A percentile compares a stretch with the other conserved stretches of the same genome.
Conservation (phyloP, 495 filamentous ascomycete species). For the Rhizodiscina lignyota region DNA sequence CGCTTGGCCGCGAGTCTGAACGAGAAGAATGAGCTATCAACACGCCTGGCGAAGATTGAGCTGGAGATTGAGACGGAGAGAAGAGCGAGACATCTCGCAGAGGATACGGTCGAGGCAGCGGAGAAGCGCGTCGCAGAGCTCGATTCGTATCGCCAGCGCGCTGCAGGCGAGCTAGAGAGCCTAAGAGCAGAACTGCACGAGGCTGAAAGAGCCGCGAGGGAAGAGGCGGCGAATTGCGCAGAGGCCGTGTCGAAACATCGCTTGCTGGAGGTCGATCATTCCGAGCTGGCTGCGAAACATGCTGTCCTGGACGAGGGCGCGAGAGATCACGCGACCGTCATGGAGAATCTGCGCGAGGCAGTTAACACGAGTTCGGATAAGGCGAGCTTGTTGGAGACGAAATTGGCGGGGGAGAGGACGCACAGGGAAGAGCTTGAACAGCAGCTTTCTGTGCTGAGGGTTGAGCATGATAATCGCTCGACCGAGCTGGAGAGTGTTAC, state of each 20-base stretch:
- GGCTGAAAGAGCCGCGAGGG: slow-evolving; percentile 51
- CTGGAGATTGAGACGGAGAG: slow-evolving; percentile 65
- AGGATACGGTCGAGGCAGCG: slow-evolving; percentile 71
- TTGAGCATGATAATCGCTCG: slow-evolving; percentile 70
- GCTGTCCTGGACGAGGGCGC: slow-evolving; percentile 36
- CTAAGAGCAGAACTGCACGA: slow-evolving; percentile 73
- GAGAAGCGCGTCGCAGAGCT: slow-evolving; percentile 70
- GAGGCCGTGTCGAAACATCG: slow-evolving; percentile 61
- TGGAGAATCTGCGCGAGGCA: slow-evolving; percentile 61
- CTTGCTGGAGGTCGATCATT: slow-evolving; percentile 66
- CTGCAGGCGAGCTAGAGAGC: slow-evolving; percentile 65
- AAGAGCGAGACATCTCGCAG: slow-evolving; percentile 62
- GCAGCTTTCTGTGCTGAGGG: slow-evolving; percentile 61
- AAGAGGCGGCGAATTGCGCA: slow-evolving; percentile 56
- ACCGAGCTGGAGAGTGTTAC: slow-evolving; percentile 62
- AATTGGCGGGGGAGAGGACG: slow-evolving; percentile 68
- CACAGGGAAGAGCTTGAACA: slow-evolving; percentile 61
- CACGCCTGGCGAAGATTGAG: slow-evolving; percentile 46
- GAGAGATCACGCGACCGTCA: slow-evolving; percentile 53
- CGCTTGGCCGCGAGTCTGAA: slow-evolving; percentile 70
- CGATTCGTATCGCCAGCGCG: slow-evolving; percentile 64
- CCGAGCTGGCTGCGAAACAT: slow-evolving; percentile 55
- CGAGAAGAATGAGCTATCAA: slow-evolving; percentile 56
- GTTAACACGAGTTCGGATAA: slow-evolving; percentile 64
- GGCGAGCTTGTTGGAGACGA: slow-evolving; percentile 56